phyloP scores from a whole-genome alignment of 208 protist genomes.

The Wallacemonas rigidus region DNA sequence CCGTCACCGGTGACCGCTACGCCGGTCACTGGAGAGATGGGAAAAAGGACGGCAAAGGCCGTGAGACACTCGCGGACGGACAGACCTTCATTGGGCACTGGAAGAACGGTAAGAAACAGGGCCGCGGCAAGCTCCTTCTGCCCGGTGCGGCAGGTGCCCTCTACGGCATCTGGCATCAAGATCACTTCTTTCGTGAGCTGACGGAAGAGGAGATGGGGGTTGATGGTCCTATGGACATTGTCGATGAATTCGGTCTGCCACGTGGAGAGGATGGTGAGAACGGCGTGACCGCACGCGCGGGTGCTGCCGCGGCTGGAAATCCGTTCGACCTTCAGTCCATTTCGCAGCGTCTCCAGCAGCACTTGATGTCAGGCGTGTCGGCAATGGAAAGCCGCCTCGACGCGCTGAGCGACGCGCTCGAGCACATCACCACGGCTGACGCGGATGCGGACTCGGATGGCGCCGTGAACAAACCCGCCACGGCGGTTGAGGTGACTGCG shows the following conservation, averaged over 20 bases:
- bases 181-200: slow-evolving; percentile 72
- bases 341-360: slow-evolving; percentile 12
- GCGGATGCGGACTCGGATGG: not conserved
- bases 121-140: slow-evolving; percentile 56
- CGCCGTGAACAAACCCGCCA: not conserved
- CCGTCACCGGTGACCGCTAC: slow-evolving; percentile 66
- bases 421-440: slow-evolving; percentile 27
- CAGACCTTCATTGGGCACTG: slow-evolving; percentile 73
- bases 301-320: not conserved
- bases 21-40: slow-evolving; percentile 57
- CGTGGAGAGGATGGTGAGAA: slow-evolving; percentile 7
- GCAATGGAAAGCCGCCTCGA: slow-evolving; percentile 59
- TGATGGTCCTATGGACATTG: slow-evolving; percentile 30
- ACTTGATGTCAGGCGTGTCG: slow-evolving; percentile 29
- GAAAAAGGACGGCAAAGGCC: slow-evolving; percentile 60
- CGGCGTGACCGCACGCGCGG: not conserved
- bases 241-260: slow-evolving; percentile 36
- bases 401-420: slow-evolving; percentile 49
- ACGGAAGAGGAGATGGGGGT: slow-evolving; percentile 44
- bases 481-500: not conserved
- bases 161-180: slow-evolving; percentile 68
- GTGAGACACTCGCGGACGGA: slow-evolving; percentile 59
- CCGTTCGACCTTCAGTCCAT: slow-evolving; percentile 9
- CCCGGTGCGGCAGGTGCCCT: slow-evolving; percentile 43
- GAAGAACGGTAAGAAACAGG: slow-evolving; percentile 62